Evolutionary conservation across 495 filamentous ascomycete genomes (phyloP), one percentile per base, ranked within the genome.

Genomic region (Neurospora sp.): DNA sequence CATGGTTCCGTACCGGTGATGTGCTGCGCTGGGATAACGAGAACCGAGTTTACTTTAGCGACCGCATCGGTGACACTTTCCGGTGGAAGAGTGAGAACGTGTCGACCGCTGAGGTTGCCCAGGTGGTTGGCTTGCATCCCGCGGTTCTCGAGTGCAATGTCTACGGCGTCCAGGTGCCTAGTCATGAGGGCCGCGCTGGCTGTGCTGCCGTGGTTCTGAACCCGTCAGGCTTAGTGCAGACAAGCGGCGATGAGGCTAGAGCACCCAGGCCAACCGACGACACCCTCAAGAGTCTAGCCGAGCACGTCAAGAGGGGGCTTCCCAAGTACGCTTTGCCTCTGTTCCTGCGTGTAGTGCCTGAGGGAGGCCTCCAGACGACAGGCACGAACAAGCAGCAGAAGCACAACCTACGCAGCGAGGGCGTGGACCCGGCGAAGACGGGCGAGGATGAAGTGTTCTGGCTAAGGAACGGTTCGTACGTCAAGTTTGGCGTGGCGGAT

Each of bases 21-120:
- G 86, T 97, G 31, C 80, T 98, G 22, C 86, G 89, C 42, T 87
- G 86, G 81, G 92, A 94, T 73, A 71, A 71, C 1, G 90, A 97
- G 72, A 92, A 93, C 8, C 85, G 91, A 16, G 90, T 90, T 83
- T 97, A 86, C 81, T 98, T 98, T 81, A 87, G 88, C 59, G 96
- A 99, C 79, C 91, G 94, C 12, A 90, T 98, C 44, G 95, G 95
- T 70, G 95, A 98, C 77, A 98, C 95, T 0, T 98, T 93, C 83
- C 89, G 95, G 20, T 98, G 95, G 95, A 97, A 97, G 84, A 90
- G 89, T 61, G 95, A 98, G 82, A 98, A 98, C 71, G 93, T 97
- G 3, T 91, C 90, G 9, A 96, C 94, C 0, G 90, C 90, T 27
- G 95, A 97, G 74, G 94, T 96, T 7, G 87, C 88, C 31, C 90